Percentiles rank a stretch among this genome's conserved stretches.
phyloP scores from a whole-genome alignment of 805 yeast species.

The Lachancea fermentati region DNA sequence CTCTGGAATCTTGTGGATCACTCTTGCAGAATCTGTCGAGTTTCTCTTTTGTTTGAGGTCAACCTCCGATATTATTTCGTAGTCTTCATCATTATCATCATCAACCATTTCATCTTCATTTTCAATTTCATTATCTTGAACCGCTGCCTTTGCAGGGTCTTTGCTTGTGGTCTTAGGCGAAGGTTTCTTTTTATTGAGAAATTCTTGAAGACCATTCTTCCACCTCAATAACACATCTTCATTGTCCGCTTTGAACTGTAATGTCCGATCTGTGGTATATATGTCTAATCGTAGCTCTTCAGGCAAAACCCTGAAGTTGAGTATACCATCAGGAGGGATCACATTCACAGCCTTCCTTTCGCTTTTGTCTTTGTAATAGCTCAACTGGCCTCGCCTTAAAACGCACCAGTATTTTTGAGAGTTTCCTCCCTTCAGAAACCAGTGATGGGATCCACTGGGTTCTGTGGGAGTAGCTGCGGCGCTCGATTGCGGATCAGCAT shows the following conservation, averaged over 20 bases:
- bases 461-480: not conserved
- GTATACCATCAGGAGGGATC: slow-evolving; percentile 13
- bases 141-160: not conserved
- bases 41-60: not conserved
- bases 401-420: slow-evolving; percentile 22
- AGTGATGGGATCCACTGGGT: slow-evolving; percentile 3
- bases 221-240: slow-evolving; percentile 1
- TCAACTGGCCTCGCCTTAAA: slow-evolving; percentile 19
- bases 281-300: slow-evolving; percentile 12
- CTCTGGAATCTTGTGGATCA: slow-evolving; percentile 8
- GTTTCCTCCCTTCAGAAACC: slow-evolving; percentile 6
- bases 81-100: slow-evolving; percentile 9
- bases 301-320: slow-evolving; percentile 11
- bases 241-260: slow-evolving; percentile 11
- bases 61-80: slow-evolving; percentile 7
- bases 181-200: slow-evolving; percentile 6
- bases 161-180: not conserved
- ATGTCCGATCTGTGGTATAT: slow-evolving; percentile 16
- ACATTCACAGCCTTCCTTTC: slow-evolving; percentile 21
- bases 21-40: not conserved
- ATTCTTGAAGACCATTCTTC: slow-evolving; percentile 13
- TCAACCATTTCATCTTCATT: slow-evolving; percentile 8
- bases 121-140: slow-evolving; percentile 7
- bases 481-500: not conserved
- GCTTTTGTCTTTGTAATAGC: slow-evolving; percentile 21